Evolutionary conservation across 345 rosid genomes (phyloP).

Genomic region (Punica granatum): DNA sequence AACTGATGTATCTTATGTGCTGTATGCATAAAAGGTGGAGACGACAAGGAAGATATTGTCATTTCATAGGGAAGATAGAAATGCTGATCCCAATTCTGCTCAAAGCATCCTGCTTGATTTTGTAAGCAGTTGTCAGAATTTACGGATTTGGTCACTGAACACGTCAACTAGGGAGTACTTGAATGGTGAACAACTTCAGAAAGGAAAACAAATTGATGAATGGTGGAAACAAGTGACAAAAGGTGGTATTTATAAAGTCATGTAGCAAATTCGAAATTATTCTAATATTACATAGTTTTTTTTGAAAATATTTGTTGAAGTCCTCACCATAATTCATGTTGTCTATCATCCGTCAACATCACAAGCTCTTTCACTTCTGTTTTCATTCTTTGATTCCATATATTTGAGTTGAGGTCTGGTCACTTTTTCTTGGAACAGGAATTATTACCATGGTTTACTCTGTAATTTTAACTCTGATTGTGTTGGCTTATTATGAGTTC

Average conservation of each 20-base stretch:
- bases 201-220: constrained; percentile 98
- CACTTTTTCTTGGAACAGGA: not conserved
- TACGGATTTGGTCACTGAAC: constrained; percentile 93
- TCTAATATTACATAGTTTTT: not conserved
- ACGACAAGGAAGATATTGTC: constrained; percentile 81
- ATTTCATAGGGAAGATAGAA: constrained; percentile 90
- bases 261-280: not conserved
- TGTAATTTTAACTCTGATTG: too few species aligned
- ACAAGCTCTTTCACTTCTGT: not conserved
- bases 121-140: constrained; percentile 92
- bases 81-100: constrained; percentile 81
- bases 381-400: not conserved
- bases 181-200: constrained; percentile 83
- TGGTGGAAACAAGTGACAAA: constrained; percentile 94
- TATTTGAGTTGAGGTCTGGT: not conserved
- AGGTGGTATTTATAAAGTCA: constrained; percentile 38
- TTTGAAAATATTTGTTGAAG: not conserved
- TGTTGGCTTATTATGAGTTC: too few species aligned
- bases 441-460: not conserved
- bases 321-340: not conserved
- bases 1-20: constrained; percentile 9
- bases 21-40: constrained; percentile 90
- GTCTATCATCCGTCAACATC: not conserved
- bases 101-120: constrained; percentile 96
- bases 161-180: constrained; percentile 74